phyloP scores from a whole-genome alignment of 2,329 filamentous ascomycete genomes.

The Hymenoscyphus occultus region DNA sequence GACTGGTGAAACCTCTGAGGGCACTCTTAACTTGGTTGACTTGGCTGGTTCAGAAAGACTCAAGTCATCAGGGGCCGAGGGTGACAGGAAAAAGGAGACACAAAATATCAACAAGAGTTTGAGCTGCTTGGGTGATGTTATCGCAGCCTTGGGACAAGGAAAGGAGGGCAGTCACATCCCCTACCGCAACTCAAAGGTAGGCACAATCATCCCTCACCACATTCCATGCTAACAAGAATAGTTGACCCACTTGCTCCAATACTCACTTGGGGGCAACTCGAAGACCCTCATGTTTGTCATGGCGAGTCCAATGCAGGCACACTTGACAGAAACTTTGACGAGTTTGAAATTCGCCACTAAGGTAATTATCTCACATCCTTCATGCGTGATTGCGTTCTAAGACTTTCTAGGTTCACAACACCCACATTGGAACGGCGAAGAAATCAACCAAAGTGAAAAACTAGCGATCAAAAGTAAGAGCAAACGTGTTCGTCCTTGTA shows the following conservation, averaged over 20 bases:
- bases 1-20: constrained; percentile 82
- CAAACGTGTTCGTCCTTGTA: background rate
- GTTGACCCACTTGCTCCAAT: constrained; percentile 92
- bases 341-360: constrained; percentile 96
- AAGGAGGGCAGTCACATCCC: constrained; percentile 78
- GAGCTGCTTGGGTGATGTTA: constrained; percentile 89
- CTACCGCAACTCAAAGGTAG: constrained; percentile 89
- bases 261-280: constrained; percentile 89
- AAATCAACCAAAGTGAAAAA: constrained; percentile 55
- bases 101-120: constrained; percentile 97
- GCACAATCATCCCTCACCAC: background rate
- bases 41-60: constrained; percentile 89
- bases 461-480: background rate
- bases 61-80: constrained; percentile 81
- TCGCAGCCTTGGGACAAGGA: constrained; percentile 83
- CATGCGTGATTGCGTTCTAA: constrained; percentile 2
- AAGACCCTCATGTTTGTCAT: constrained; percentile 99
- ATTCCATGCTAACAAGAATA: constrained; percentile 36
- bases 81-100: constrained; percentile 86
- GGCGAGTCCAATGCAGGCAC: constrained; percentile 87
- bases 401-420: constrained; percentile 67
- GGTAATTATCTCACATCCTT: constrained; percentile 45
- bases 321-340: constrained; percentile 88
- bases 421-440: constrained; percentile 87
- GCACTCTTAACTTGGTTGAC: constrained; percentile 93